Percentiles rank a stretch among this genome's conserved stretches.
Conservation (phyloP, 768 basidiomycete species). For the Gloeophyllum trabeum region DNA sequence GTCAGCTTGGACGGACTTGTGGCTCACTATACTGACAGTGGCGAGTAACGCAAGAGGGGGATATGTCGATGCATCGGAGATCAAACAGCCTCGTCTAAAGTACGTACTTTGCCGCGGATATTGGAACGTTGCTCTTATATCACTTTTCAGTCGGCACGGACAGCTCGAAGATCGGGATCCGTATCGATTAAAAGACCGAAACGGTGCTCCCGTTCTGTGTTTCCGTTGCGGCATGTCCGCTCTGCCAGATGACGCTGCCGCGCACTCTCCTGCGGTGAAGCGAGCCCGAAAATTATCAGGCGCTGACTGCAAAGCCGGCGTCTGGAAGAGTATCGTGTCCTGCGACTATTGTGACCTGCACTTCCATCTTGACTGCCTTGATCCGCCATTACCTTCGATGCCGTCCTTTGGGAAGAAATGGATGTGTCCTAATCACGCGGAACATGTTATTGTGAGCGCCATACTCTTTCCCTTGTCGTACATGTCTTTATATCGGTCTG, state of each 20-base stretch:
- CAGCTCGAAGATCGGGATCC: conserved; percentile 89
- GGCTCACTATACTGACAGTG: conserved; percentile 38
- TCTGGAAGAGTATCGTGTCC: conserved; percentile 71
- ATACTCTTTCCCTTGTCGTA: conserved; percentile 1
- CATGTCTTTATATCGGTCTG: conserved; percentile 7
- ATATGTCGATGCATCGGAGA: conserved; percentile 72
- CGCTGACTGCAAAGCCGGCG: conserved; percentile 30
- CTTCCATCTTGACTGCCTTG: conserved; percentile 96
- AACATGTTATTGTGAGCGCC: conserved; percentile 63
- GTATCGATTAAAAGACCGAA: conserved; percentile 76
- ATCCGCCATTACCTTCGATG: conserved; percentile 80
- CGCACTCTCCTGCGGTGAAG: conserved; percentile 41
- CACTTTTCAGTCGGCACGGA: conserved; percentile 56
- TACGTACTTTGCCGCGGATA: conserved; percentile 26
- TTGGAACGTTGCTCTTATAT: not conserved
- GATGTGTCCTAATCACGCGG: conserved; percentile 99
- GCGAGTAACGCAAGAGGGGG: conserved; percentile 67
- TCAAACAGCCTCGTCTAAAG: conserved; percentile 76
- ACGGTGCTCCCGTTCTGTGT: conserved; percentile 77
- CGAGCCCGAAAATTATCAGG: conserved; percentile 36
- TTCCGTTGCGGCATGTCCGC: conserved; percentile 83
- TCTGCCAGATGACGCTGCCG: conserved; percentile 41
- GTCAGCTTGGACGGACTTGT: too few relatives aligned
- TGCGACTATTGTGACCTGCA: conserved; percentile 93
- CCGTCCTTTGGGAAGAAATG: conserved; percentile 86